A percentile compares a stretch with the other conserved stretches of the same genome.
phyloP scores from a whole-genome alignment of 75 land plant genomes.

The Larix kaempferi region DNA sequence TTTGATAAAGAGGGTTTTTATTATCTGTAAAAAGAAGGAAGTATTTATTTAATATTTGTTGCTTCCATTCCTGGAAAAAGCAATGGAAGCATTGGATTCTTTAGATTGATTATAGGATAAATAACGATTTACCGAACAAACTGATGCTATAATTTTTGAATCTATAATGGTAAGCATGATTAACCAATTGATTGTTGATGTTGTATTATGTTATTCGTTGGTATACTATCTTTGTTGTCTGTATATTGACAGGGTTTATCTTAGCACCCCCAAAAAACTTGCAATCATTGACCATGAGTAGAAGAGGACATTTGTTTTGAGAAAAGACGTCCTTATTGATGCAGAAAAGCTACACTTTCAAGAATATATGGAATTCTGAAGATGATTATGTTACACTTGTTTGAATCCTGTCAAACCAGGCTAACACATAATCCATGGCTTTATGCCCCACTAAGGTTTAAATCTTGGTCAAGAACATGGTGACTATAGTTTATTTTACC shows the following conservation, averaged over 20 bases:
- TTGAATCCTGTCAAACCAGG: not conserved
- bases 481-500: too few relatives aligned
- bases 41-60: too few relatives aligned
- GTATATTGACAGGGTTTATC: constrained; percentile 71
- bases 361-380: not conserved
- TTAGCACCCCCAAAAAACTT: constrained; percentile 80
- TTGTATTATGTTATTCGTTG: not conserved
- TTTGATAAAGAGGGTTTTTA: too few relatives aligned
- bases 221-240: not conserved
- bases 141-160: constrained; percentile 28
- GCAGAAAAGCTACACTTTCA: constrained; percentile 44
- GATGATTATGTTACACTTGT: not conserved
- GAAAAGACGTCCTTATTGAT: constrained; percentile 84
- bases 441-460: too few relatives aligned
- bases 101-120: constrained; percentile 16
- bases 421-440: too few relatives aligned
- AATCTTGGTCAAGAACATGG: too few relatives aligned
- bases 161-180: constrained; percentile 24
- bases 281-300: constrained; percentile 81
- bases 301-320: constrained; percentile 74
- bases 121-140: constrained; percentile 31
- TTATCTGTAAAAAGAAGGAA: too few relatives aligned
- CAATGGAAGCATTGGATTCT: constrained; percentile 32
- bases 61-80: too few relatives aligned
- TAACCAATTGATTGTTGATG: not conserved